A percentile compares a stretch with the other conserved stretches of the same genome.
Evolutionary conservation across 2,329 filamentous ascomycete species (phyloP).

Genomic region (Alternaria burnsii): DNA sequence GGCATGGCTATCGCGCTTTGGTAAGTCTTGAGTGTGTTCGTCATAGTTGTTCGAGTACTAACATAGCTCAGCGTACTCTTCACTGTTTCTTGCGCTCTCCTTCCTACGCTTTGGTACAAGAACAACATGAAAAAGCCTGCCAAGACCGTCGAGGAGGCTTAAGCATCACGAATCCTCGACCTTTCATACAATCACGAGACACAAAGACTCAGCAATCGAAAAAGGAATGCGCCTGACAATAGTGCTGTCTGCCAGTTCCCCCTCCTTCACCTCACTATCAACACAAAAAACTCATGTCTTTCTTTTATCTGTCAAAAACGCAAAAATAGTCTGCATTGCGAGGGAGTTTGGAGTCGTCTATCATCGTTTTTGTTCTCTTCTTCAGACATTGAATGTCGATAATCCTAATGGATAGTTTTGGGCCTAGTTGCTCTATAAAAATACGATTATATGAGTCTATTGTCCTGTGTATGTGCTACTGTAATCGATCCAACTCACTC

Average conservation of each 20-base stretch:
- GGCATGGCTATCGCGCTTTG: conserved; percentile 81
- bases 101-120: conserved; percentile 61
- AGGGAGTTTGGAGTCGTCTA: conserved; percentile 29
- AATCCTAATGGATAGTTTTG: conserved; percentile 33
- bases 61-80: conserved; percentile 53
- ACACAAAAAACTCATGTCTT: background rate
- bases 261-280: background rate
- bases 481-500: fast-evolving
- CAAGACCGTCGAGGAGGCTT: conserved; percentile 47
- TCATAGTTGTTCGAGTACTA: conserved; percentile 7
- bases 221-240: conserved; percentile 30
- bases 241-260: conserved; percentile 25
- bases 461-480: no score
- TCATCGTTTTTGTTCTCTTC: conserved; percentile 21
- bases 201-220: conserved; percentile 6
- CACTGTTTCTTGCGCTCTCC: conserved; percentile 54
- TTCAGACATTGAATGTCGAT: conserved; percentile 47
- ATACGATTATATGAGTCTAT: background rate
- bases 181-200: background rate
- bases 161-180: background rate
- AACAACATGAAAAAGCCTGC: conserved; percentile 53
- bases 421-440: conserved; percentile 7
- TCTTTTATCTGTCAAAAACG: conserved; percentile 14
- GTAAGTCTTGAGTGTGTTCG: conserved; percentile 52
- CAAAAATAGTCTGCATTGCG: conserved; percentile 30